Conservation (phyloP, 1,284 basidiomycete genomes). For the Microbotryomycetes sp. region DNA sequence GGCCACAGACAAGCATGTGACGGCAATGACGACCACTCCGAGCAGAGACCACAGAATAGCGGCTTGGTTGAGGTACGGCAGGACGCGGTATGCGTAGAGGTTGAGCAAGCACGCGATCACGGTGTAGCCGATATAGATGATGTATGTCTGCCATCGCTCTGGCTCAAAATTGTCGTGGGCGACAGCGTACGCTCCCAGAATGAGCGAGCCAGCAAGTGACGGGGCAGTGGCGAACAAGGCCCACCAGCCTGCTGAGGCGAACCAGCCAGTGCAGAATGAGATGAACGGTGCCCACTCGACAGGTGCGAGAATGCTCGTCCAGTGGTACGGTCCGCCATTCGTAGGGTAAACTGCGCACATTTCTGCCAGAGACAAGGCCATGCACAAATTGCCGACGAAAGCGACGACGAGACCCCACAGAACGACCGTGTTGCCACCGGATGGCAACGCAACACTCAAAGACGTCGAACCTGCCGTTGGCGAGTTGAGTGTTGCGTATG, state of each 20-base stretch:
- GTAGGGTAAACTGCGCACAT: slow-evolving; percentile 32
- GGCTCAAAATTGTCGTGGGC: slow-evolving; percentile 9
- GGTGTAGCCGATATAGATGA: slow-evolving; percentile 9
- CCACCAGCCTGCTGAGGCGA: slow-evolving; percentile 28
- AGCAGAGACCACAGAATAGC: slow-evolving; percentile 42
- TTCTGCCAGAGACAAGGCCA: slow-evolving; percentile 35
- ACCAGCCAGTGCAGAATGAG: slow-evolving; percentile 27
- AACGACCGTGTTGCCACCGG: slow-evolving; percentile 31
- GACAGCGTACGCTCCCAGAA: slow-evolving; percentile 22
- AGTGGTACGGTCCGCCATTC: slow-evolving; percentile 31
- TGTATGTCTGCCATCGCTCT: slow-evolving; percentile 19
- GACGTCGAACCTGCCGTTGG: background rate
- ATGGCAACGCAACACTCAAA: slow-evolving; percentile 24
- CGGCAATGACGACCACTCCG: slow-evolving; percentile 41
- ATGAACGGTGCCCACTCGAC: slow-evolving; percentile 15
- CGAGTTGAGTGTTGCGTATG: background rate
- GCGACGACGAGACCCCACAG: slow-evolving; percentile 39
- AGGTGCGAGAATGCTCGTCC: slow-evolving; percentile 21
- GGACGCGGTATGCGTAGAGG: slow-evolving; percentile 36
- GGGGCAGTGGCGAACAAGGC: slow-evolving; percentile 24
- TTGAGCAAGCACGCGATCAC: slow-evolving; percentile 29
- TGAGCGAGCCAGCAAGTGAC: slow-evolving; percentile 11
- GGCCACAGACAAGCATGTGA: slow-evolving; percentile 42
- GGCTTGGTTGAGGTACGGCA: slow-evolving; percentile 39
- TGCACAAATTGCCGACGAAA: slow-evolving; percentile 34